Conservation (phyloP, 768 basidiomycete genomes). For the Lyophyllum decastes region DNA sequence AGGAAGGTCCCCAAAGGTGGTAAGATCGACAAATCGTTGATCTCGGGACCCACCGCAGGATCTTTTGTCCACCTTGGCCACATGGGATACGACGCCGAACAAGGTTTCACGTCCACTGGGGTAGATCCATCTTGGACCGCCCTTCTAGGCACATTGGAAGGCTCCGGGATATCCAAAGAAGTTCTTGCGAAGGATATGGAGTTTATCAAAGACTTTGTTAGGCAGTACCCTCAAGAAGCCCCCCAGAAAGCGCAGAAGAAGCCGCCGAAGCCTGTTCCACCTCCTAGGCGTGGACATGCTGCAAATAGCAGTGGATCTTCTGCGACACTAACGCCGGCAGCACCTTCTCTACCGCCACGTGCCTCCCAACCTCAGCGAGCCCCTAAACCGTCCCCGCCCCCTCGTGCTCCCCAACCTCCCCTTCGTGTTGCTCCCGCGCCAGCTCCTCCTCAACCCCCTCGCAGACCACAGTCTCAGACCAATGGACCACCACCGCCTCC, state of each 20-base stretch:
- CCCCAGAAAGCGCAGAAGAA: constrained; percentile 43
- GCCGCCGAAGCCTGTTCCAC: constrained; percentile 46
- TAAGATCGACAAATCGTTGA: constrained; percentile 90
- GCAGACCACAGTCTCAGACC: constrained; percentile 13
- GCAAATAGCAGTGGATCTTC: constrained; percentile 36
- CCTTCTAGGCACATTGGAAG: constrained; percentile 65
- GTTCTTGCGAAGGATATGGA: constrained; percentile 79
- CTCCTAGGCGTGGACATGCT: constrained; percentile 45
- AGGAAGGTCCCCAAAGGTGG: constrained; percentile 64
- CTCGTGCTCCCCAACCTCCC: constrained; percentile 21
- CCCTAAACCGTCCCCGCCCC: constrained; percentile 32
- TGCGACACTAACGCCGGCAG: constrained; percentile 37
- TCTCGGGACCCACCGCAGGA: constrained; percentile 76
- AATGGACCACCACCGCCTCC: constrained; percentile 22
- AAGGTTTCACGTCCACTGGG: constrained; percentile 82
- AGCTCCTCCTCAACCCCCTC: constrained; percentile 22
- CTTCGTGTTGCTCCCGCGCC: constrained; percentile 19
- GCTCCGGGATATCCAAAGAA: constrained; percentile 64
- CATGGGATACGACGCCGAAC: constrained; percentile 90
- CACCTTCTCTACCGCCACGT: constrained; percentile 28
- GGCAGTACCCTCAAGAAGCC: constrained; percentile 44
- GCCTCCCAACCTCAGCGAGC: constrained; percentile 26
- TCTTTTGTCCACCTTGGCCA: constrained; percentile 91
- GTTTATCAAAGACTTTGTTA: constrained; percentile 85
- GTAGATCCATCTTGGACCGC: constrained; percentile 91